Base-by-base conservation (phyloP, 352 stramenopile species). In the Globisporangium spinosum region DNA sequence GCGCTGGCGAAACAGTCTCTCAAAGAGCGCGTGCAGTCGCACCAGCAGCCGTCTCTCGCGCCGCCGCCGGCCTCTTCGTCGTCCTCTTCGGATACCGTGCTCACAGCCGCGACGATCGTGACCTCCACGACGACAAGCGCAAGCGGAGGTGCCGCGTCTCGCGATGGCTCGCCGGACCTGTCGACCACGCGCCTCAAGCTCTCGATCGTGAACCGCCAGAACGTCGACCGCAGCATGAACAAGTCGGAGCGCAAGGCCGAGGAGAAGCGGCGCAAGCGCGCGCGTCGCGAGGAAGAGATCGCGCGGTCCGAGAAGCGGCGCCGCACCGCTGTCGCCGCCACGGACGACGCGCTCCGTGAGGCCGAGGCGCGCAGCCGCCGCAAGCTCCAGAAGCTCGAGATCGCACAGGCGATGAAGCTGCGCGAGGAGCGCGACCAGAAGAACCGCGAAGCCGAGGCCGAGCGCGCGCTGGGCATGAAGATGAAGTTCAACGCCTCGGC, bases 231-330 rank as follows among this genome's bases (percentile, higher is more conserved):
- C 8, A 90, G 80, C 9, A 91, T 91, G 82, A 94, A 87, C 69
- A 95, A 95, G 38, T 86, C 82, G 53, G 86, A 94, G 70, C 88
- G 88, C 23, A 95, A 95, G 57, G 83, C 87, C 3, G 88, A 95
- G 74, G 87, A 95, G 66, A 92, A 93, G 67, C 77, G 82, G 9
- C 86, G 86, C 29, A 95, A 94, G 64, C 83, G 83, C 22, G 73
- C 70, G 10, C 74, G 84, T 7, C 82, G 84, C 1, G 88, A 94
- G 71, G 85, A 94, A 69, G 86, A 94, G 67, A 80, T 91, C n/a
- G 86, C 81, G 0, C 76, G 77, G 15, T 87, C 80, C 7, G 85
- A 94, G 61, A 94, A 93, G 70, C 82, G 86, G 2, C 79, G 82
- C 25, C 85, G 85, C 35, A 94, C 85, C 29, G 86, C 85, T 20